Percentiles rank a stretch among this genome's conserved stretches.
Evolutionary conservation across 345 rosid genomes (phyloP).

Genomic region (Streptanthus diversifolius): DNA sequence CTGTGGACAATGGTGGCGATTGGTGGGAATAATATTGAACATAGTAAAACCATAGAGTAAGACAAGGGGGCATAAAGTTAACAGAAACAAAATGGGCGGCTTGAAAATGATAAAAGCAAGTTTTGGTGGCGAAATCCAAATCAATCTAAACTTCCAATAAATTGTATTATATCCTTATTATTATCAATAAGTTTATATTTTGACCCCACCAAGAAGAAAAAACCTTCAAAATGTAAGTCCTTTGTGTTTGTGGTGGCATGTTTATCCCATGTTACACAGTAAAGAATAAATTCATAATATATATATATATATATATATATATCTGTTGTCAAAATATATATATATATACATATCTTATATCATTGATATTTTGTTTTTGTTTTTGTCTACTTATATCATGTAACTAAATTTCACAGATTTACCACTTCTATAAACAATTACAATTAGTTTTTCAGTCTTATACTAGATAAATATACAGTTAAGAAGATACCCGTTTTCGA

Average conservation of each 20-base stretch:
- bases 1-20: background rate
- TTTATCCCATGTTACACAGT: background rate
- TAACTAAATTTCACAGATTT: background rate
- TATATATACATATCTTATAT: background rate
- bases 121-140: constrained; percentile 13
- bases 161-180: background rate
- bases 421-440: background rate
- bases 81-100: constrained; percentile 2
- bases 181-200: background rate
- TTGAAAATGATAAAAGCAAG: constrained; percentile 13
- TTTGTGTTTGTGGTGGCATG: constrained; percentile 11
- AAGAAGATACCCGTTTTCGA: background rate
- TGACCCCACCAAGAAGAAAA: background rate
- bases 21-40: background rate
- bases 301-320: too few relatives aligned
- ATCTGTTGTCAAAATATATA: too few relatives aligned
- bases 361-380: background rate
- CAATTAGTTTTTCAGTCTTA: too few relatives aligned
- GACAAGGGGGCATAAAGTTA: background rate
- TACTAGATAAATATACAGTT: too few relatives aligned
- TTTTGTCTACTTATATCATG: background rate
- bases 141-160: background rate
- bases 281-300: background rate
- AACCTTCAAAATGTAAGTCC: background rate
- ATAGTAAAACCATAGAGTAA: background rate